Conservation (phyloP, 352 stramenopile genomes). For the Phytophthora gonapodyides region DNA sequence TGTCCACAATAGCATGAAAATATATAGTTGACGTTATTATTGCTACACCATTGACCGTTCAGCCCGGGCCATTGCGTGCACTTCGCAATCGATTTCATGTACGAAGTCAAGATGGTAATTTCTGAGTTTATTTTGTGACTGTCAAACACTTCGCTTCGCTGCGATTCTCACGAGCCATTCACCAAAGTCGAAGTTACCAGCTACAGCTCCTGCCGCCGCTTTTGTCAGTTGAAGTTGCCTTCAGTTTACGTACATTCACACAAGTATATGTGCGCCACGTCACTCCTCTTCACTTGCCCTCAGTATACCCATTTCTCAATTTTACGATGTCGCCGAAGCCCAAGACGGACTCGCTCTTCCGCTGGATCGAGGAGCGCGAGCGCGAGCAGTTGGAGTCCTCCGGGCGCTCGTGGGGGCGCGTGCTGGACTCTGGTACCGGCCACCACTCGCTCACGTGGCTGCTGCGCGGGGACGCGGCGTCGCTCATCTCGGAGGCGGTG, state of each 20-base stretch:
- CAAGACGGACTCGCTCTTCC: constrained; percentile 77
- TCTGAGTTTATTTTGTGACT: no score
- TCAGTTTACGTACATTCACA: constrained; percentile 1
- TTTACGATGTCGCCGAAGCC: constrained; percentile 24
- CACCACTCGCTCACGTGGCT: constrained; percentile 92
- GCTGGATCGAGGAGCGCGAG: constrained; percentile 73
- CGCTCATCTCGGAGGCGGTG: constrained; percentile 45
- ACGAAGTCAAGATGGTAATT: no score
- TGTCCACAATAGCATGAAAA: no score
- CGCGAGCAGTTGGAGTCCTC: constrained; percentile 20
- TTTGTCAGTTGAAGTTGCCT: background rate
- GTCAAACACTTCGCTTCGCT: no score
- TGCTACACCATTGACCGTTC: no score
- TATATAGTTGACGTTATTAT: no score
- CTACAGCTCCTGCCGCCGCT: no score
- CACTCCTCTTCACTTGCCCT: background rate
- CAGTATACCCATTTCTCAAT: background rate
- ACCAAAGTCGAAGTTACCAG: no score
- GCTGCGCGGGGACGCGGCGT: constrained; percentile 30
- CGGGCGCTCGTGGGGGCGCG: constrained; percentile 50
- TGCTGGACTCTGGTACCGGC: constrained; percentile 92
- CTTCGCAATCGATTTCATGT: no score
- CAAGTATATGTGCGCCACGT: background rate
- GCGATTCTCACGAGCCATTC: no score
- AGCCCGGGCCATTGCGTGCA: no score